Base-by-base conservation (phyloP, 768 basidiomycete species). In the Pulveroboletus sp. region DNA sequence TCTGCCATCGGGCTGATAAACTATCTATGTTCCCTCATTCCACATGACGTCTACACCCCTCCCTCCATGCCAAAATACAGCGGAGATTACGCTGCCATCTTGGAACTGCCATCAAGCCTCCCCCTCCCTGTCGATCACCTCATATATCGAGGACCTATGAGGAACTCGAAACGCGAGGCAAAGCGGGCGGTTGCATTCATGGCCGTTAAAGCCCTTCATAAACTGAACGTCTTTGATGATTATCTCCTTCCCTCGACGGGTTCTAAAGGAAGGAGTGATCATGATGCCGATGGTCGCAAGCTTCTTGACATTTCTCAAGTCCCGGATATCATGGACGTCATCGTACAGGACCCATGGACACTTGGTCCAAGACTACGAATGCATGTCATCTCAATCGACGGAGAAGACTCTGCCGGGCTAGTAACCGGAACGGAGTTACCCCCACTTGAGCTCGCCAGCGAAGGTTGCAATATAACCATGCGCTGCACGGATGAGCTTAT, bases 171-270 rank as follows among this genome's bases (percentile, higher is more conserved):
- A 63, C 83, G 78, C 51, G 89, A 89, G 60, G 91, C 93, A 1
- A 90, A 82, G 57, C 83, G 92, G 7, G 86, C 87, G 4, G 90
- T 80, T 11, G 87, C 90, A 0, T 94, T 90, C 63, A 67, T 80
- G 52, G 91, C 87, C 3, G 87, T 90, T 19, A 82, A 80, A 56
- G 72, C 73, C 3, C 74, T 95, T 14, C 79, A 84, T 51, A 71
- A 73, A 24, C 69, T 90, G n/a, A 78, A 85, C 24, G 84, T 90
- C 5, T 85, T 94, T 56, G 85, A 94, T 58, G 84, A 92, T 48
- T 84, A 87, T 60, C 76, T 95, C 3, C 74, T 92, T 10, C 92
- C 93, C 0, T 71, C 77, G n/a, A 75, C 81, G 13, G 75, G 74
- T 37, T 66, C 76, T 24, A 70, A 70, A 34, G 78, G 73, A 5